Percentiles rank a stretch among this genome's conserved stretches.
These are phyloP conservation scores for Ceratobasidium sp. DNA, from an alignment of 1,284 basidiomycete species.

Conservation along the genomic window DNA sequence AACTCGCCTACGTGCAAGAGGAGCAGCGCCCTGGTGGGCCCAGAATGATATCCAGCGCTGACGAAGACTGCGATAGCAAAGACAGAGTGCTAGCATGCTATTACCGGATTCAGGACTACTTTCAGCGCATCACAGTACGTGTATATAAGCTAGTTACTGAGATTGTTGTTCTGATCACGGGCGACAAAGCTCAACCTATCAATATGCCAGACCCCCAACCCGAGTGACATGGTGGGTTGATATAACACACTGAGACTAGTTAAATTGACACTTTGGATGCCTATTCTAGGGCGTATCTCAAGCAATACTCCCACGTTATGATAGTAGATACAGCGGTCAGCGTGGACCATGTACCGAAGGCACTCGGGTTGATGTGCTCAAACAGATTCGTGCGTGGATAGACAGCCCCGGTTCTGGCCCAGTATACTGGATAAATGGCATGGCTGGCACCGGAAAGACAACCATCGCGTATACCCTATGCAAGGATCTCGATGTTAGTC, in stretches of 20 bases:
- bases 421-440: conserved; percentile 40
- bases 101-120: neutral
- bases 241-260: no score
- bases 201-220: neutral
- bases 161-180: neutral
- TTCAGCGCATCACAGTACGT: neutral
- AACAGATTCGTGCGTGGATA: neutral
- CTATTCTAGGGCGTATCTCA: no score
- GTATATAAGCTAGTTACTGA: neutral
- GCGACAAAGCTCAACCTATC: neutral
- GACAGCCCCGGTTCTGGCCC: neutral
- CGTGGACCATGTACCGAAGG: neutral
- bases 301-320: no score
- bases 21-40: no score
- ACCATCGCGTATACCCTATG: conserved; percentile 47
- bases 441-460: conserved; percentile 45
- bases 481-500: conserved; percentile 15
- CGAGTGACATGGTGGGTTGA: neutral
- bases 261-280: no score
- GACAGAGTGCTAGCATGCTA: neutral
- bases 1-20: no score
- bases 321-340: neutral
- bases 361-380: conserved; percentile 2
- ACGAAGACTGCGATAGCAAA: no score
- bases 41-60: no score